Evolutionary conservation across 495 filamentous ascomycete species (phyloP), one percentile per base, ranked within the genome.

Genomic region (Penicillium soppii): DNA sequence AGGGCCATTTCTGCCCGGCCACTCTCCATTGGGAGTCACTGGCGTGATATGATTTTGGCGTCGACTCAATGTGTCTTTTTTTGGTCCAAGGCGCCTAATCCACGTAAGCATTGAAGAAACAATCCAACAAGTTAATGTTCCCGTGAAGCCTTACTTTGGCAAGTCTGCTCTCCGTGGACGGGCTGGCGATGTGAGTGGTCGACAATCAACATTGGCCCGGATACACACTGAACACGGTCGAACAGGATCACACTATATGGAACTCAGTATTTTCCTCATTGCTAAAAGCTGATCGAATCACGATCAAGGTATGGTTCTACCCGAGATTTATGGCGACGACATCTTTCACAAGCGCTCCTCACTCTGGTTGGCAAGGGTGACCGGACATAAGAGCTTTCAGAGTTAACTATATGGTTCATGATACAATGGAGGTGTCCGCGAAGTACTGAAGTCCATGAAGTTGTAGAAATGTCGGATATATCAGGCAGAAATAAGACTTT

Each of bases 141-240:
- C 8, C 13, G 15, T 19, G 17, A 30, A 13, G 15, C 7, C 41
- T 49, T 49, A 57, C 54, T 41, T 58, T 10, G 43, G 50, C 25
- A 27, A 12, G 22, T 21, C 22, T 10, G 21, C 21, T 39, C 47
- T 54, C 26, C 47, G 50, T 20, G 37, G 27, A 19, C 27, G 45
- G 19, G 15, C 36, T 30, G 29, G 5, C 3, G 35, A 21, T 17
- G 26, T 33, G 19, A 38, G 46, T 23, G 56, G 57, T n/a, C 30
- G 54, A 27, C 60, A 66, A 40, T 53, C 52, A 10, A 59, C 65
- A 26, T 64, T 55, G 25, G 63, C 60, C 42, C 65, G 53, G 2
- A 49, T 27, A 54, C 65, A 68, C 4, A 64, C 32, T 7, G 61
- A 62, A 30, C 66, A 69, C 9, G 66, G 66, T n/a, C 66, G 52